Evolutionary conservation across 1,284 basidiomycete genomes (phyloP), one percentile per base, ranked within the genome.

Genomic region (Microbotryum intermedium): DNA sequence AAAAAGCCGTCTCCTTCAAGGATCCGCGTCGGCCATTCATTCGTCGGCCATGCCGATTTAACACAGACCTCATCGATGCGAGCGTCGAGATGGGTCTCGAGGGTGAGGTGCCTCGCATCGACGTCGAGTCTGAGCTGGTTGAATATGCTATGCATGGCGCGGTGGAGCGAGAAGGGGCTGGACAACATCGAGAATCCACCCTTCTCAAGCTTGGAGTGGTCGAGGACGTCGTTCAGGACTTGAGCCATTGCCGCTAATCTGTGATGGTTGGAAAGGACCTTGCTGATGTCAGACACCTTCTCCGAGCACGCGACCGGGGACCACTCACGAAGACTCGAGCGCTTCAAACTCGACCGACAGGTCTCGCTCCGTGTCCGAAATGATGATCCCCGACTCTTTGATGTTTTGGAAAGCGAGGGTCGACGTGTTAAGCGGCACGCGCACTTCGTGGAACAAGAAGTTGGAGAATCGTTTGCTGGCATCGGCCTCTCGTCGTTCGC

Each of bases 391-490:
- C 62, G 34, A 39, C 16, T 39, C 34, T 16, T 86, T 84, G 79
- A 93, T 85, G 71, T 94, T 93, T 75, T 93, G 90, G 11, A 91
- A 84, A 0, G 90, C 90, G 39, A 93, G 78, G 13, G 34, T 39
- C 34, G 34, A 90, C 42, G 89, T 92, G 72, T 94, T 93, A 64
- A 94, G 78, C 21, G 91, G 90, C 50, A 94, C 90, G 66, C 90
- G 84, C 78, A 81, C 76, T 80, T 84, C 84, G 79, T 85, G 83
- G 75, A 88, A 25, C 39, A 61, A 55, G 48, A 62, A 67, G 30
- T 34, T 54, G 5, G 57, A 57, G 59, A 67, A 67, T n/a, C 64
- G 51, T 1, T 58, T 47, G 49, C 64, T 66, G 34, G 34, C 34
- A 39, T 39, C 34, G 34, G 34, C 34, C 34, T 39, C 34, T 11